Evolutionary conservation across 164 flowering plant species (phyloP).

Genomic region (Litsea cubeba): DNA sequence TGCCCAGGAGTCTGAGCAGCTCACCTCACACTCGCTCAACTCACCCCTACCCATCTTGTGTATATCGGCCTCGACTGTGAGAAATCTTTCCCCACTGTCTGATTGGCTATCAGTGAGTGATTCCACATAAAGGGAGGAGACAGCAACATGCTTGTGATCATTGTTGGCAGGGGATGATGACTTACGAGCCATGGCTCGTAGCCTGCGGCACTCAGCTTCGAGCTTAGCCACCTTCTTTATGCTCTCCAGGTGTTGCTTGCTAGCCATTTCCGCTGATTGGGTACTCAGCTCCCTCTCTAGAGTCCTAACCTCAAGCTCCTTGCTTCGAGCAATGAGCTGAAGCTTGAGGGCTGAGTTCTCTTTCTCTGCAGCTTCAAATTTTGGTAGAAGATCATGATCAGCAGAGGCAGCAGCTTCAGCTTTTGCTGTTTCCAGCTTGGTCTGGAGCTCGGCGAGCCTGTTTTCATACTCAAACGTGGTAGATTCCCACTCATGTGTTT

Average conservation of each 20-base stretch:
- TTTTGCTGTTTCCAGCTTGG: slow-evolving; percentile 38
- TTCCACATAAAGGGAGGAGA: slow-evolving; percentile 49
- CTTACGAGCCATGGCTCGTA: slow-evolving; percentile 42
- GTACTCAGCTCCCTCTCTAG: slow-evolving; percentile 89
- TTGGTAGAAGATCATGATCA: slow-evolving; percentile 28
- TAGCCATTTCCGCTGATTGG: slow-evolving; percentile 83
- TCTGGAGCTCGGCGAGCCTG: slow-evolving; percentile 49
- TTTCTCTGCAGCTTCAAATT: slow-evolving; percentile 49
- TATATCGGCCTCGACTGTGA: slow-evolving; percentile 29
- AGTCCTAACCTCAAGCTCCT: slow-evolving; percentile 64
- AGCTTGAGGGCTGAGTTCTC: slow-evolving; percentile 56
- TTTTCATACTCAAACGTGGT: slow-evolving; percentile 51
- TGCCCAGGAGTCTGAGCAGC: slow-evolving; percentile 60
- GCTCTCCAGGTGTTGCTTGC: slow-evolving; percentile 86
- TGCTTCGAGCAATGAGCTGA: slow-evolving; percentile 44
- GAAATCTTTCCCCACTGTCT: slow-evolving; percentile 56
- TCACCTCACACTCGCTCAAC: slow-evolving; percentile 29
- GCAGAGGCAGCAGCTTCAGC: slow-evolving; percentile 22
- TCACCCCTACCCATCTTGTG: slow-evolving; percentile 31
- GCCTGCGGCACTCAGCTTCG: slow-evolving; percentile 80
- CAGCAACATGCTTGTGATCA: slow-evolving; percentile 37
- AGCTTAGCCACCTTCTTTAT: slow-evolving; percentile 76
- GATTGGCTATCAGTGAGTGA: slow-evolving; percentile 78
- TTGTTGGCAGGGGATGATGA: slow-evolving; percentile 23
- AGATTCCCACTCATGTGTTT: slow-evolving; percentile 52